Evolutionary conservation across 768 basidiomycete genomes (phyloP).

Genomic region (Pleurotus pulmonarius): DNA sequence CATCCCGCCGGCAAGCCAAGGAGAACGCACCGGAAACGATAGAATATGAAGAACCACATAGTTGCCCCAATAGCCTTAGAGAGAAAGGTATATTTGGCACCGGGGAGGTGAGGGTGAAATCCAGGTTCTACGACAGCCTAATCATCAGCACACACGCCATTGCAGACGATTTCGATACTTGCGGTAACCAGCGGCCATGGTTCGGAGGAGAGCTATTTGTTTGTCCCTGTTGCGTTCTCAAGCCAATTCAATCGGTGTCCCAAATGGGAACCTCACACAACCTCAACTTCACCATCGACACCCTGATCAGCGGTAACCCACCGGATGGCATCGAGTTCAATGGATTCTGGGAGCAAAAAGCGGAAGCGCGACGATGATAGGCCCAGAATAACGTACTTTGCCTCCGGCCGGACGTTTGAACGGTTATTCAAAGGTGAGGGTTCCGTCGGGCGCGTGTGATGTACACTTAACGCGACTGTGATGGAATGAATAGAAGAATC

Average conservation of each 20-base stretch:
- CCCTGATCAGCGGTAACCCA: no score
- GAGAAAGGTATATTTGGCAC: slow-evolving; percentile 70
- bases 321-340: slow-evolving; percentile 9
- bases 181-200: slow-evolving; percentile 29
- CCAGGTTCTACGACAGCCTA: slow-evolving; percentile 50
- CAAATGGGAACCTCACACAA: no score
- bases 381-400: slow-evolving; percentile 43
- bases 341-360: slow-evolving; percentile 37
- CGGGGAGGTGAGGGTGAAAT: slow-evolving; percentile 86
- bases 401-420: slow-evolving; percentile 42
- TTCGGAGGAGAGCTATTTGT: slow-evolving; percentile 13
- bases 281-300: no score
- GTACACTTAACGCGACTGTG: neutral
- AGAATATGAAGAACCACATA: slow-evolving; percentile 99
- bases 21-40: slow-evolving; percentile 76
- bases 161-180: slow-evolving; percentile 1
- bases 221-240: slow-evolving; percentile 1
- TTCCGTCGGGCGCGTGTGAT: neutral
- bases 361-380: slow-evolving; percentile 36
- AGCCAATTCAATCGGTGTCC: no score
- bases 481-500: slow-evolving; percentile 52
- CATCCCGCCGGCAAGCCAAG: neutral
- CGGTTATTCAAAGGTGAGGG: slow-evolving; percentile 48
- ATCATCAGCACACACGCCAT: slow-evolving; percentile 11
- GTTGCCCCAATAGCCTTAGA: slow-evolving; percentile 84